Evolutionary conservation across 2,329 filamentous ascomycete species (phyloP).

Genomic region (Fusarium transvaalense): DNA sequence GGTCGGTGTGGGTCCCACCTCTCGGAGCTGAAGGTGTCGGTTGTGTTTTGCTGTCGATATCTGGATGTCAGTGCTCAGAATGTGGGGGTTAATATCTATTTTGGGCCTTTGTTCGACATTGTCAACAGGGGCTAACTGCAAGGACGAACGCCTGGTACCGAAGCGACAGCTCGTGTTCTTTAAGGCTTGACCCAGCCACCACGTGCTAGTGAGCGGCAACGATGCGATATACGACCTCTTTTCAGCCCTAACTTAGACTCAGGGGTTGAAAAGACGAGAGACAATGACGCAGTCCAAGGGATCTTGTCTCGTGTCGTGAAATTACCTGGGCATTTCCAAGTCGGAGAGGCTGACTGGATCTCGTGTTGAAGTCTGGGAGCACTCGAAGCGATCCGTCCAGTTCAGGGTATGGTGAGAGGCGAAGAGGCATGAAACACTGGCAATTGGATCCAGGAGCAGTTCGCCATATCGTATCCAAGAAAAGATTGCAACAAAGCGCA

Average conservation of each 20-base stretch:
- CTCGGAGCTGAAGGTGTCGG: conserved; percentile 34
- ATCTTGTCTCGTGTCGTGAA: conserved; percentile 29
- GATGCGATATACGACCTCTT: conserved; percentile 25
- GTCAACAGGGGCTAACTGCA: conserved; percentile 37
- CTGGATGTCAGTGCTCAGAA: conserved; percentile 17
- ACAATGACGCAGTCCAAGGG: conserved; percentile 23
- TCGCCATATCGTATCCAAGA: conserved; percentile 30
- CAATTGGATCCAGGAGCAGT: conserved; percentile 15
- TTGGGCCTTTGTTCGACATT: conserved; percentile 37
- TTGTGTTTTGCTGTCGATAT: conserved; percentile 12
- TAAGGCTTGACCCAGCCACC: conserved; percentile 22
- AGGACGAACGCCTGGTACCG: conserved; percentile 32
- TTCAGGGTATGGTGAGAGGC: conserved; percentile 22
- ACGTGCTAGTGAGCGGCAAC: conserved; percentile 34
- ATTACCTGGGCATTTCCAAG: conserved; percentile 22
- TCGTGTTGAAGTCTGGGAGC: conserved; percentile 26
- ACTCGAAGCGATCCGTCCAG: conserved; percentile 1
- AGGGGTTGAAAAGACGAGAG: conserved; percentile 10
- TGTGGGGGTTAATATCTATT: conserved; percentile 45
- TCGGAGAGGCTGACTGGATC: conserved; percentile 23
- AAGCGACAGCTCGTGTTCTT: conserved; percentile 40
- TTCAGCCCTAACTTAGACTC: conserved; percentile 35
- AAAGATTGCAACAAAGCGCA: conserved; percentile 19
- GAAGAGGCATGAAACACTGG: conserved; percentile 11
- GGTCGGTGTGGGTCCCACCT: conserved; percentile 39